phyloP scores from a whole-genome alignment of 2,329 filamentous ascomycete species.

The Rutstroemia sydowiana region DNA sequence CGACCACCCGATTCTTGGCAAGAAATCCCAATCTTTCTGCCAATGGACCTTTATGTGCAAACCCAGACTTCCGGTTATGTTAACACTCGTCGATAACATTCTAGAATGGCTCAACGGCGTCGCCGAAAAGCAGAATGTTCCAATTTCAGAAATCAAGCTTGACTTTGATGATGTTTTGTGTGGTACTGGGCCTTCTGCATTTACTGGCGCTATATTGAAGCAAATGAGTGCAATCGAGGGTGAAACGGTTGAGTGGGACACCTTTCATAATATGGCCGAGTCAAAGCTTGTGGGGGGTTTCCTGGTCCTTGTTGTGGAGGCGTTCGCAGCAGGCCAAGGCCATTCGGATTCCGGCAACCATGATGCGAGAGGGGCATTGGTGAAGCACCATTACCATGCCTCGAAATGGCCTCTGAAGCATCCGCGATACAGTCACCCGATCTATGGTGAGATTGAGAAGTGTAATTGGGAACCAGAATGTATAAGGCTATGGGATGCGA shows the following conservation, averaged over 20 bases:
- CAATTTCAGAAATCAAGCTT: conserved; percentile 53
- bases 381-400: conserved; percentile 70
- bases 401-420: conserved; percentile 64
- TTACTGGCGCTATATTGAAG: conserved; percentile 56
- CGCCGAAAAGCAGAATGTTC: conserved; percentile 48
- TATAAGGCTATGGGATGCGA: conserved; percentile 57
- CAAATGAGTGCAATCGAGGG: conserved; percentile 50
- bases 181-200: conserved; percentile 65
- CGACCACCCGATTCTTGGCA: conserved; percentile 57
- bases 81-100: conserved; percentile 60
- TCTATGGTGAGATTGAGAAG: conserved; percentile 61
- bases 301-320: conserved; percentile 62
- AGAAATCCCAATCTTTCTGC: conserved; percentile 63
- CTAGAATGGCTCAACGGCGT: conserved; percentile 57
- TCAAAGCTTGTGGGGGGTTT: conserved; percentile 58
- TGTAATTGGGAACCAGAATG: conserved; percentile 65
- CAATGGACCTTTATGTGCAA: conserved; percentile 72
- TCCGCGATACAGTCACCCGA: conserved; percentile 58
- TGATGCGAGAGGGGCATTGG: conserved; percentile 55
- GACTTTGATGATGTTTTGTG: conserved; percentile 68
- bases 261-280: conserved; percentile 59
- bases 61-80: conserved; percentile 59
- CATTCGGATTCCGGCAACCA: conserved; percentile 68
- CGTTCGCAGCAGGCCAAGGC: conserved; percentile 65
- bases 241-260: conserved; percentile 49